Evolutionary conservation across 768 basidiomycete genomes (phyloP), one percentile per base, ranked within the genome.

Genomic region (Leucocoprinus leucothites): DNA sequence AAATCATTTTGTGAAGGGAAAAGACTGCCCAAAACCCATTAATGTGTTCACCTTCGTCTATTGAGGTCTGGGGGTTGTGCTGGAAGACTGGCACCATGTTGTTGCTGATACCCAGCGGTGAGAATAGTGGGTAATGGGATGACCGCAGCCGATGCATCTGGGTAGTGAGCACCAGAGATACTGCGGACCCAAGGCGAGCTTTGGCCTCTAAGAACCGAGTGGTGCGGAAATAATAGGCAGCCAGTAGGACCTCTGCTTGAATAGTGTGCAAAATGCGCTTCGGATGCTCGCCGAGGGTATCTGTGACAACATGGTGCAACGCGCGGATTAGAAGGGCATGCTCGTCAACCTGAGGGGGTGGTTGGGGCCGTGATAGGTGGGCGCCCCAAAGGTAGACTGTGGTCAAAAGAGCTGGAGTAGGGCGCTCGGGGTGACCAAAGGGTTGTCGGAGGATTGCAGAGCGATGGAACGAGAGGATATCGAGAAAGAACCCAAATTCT

Each of bases 401-500:
- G 56, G 71, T 78, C 34, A 79, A 69, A 3, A 85, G 68, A 3
- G 79, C 78, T 9, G 78, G 76, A 3, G 79, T 68, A 18, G 80
- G 80, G 2, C 79, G 67, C 36, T 75, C 70, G 3, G 74, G 70
- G 42, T 79, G 74, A 0, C 80, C 75, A 48, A 83, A 72, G 1
- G 77, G 71, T 42, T 77, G 74, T 1, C 73, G 66, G 13, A 86
- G 72, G 48, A 86, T 72, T 6, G 73, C 68, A 3, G 75, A 67
- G 35, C 72, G 70, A 44, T 76, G 77, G 58, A 85, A 78, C 28
- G 82, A 75, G 7, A 74, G 54, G 6, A 67, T 61, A 53, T 75
- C 68, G 53, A 91, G 79, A 67, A 89, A 91, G 63, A 90, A 83
- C 3, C 86, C 86, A 55, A 88, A 76, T 60, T 83, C 77, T 34